phyloP scores from a whole-genome alignment of 208 protist genomes.

The Trypanosoma boissoni region DNA sequence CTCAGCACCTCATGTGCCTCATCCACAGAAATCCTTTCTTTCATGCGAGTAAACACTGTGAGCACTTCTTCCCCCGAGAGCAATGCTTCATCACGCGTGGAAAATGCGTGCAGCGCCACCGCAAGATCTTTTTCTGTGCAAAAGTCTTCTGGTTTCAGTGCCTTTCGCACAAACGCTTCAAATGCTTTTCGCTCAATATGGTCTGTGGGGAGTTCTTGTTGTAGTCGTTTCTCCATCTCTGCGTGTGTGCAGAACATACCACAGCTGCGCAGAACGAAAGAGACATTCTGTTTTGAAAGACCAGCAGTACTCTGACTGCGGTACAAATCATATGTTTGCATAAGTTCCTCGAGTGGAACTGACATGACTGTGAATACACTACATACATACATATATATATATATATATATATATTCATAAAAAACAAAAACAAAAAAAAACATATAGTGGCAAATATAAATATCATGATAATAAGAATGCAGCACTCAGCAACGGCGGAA shows the following conservation, averaged over 20 bases:
- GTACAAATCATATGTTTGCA: conserved; percentile 19
- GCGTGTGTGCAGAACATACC: conserved; percentile 12
- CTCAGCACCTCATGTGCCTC: conserved; percentile 2
- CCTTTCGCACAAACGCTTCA: not conserved
- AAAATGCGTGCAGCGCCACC: conserved; percentile 11
- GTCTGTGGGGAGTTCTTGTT: conserved; percentile 6
- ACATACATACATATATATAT: conserved; percentile 16
- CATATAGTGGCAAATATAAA: no score
- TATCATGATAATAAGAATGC: no score
- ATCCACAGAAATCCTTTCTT: conserved; percentile 5
- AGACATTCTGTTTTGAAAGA: not conserved
- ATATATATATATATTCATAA: not conserved
- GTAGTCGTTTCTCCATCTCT: conserved; percentile 15
- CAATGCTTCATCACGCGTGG: not conserved
- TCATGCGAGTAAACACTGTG: conserved; percentile 19
- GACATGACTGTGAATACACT: conserved; percentile 6
- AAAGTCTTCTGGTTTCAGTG: conserved; percentile 13
- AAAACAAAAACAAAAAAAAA: conserved; percentile 1
- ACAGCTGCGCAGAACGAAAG: conserved; percentile 17
- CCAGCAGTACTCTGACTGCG: not conserved
- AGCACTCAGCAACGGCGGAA: no score
- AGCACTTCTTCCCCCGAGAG: conserved; percentile 7
- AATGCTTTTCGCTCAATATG: conserved; percentile 3
- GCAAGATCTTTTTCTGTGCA: conserved; percentile 5
- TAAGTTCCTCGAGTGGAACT: conserved; percentile 4